phyloP scores from a whole-genome alignment of 257 asterid species.

The Leptodermis oblonga region DNA sequence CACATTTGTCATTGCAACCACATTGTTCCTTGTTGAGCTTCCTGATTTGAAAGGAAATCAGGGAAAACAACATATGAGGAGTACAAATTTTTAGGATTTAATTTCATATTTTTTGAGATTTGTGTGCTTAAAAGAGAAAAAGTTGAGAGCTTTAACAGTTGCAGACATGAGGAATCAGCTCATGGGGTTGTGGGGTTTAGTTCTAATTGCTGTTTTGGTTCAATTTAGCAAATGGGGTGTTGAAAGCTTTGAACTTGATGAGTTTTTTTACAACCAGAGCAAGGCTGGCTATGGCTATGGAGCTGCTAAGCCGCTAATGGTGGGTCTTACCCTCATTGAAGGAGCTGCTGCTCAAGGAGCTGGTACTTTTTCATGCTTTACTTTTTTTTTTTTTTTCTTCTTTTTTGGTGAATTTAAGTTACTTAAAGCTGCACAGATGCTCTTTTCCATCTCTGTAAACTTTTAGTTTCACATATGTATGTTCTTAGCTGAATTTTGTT shows the following conservation, averaged over 20 bases:
- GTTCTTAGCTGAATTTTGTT: background rate
- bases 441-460: no score
- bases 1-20: background rate
- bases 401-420: no score
- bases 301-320: conserved; percentile 59
- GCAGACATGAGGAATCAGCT: conserved; percentile 32
- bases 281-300: conserved; percentile 50
- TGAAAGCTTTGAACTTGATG: conserved; percentile 53
- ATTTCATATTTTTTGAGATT: no score
- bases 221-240: conserved; percentile 33
- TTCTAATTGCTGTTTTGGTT: conserved; percentile 21
- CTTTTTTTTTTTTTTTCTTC: conserved; percentile 17
- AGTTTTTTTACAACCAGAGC: conserved; percentile 37
- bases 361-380: conserved; percentile 33
- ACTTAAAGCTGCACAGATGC: no score
- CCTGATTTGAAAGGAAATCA: background rate
- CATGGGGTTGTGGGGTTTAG: conserved; percentile 37
- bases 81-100: no score
- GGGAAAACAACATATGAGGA: background rate
- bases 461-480: no score
- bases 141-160: conserved; percentile 18
- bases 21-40: background rate
- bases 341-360: conserved; percentile 88
- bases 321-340: conserved; percentile 67
- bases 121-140: no score